Evolutionary conservation across 1,284 basidiomycete species (phyloP).

Genomic region (Pyrrhoderma lamaoense): DNA sequence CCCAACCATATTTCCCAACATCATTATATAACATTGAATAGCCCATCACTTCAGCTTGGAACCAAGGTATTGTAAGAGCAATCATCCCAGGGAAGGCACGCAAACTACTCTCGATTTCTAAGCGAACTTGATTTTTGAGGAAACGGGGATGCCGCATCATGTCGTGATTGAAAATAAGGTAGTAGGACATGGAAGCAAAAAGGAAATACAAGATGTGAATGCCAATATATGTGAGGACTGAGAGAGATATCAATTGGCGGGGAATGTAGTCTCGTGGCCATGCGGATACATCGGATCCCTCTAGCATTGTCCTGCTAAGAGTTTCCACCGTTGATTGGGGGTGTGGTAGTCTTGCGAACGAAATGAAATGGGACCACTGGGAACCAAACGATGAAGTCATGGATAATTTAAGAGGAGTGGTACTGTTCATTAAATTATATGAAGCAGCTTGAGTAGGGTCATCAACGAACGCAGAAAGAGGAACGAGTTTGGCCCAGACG

Average conservation of each 20-base stretch:
- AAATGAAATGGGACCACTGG: conserved; percentile 48
- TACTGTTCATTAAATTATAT: conserved; percentile 23
- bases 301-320: conserved; percentile 23
- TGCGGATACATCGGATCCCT: conserved; percentile 41
- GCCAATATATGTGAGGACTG: conserved; percentile 70
- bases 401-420: conserved; percentile 30
- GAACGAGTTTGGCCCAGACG: conserved; percentile 69
- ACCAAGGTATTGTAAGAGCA: conserved; percentile 87
- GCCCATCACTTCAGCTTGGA: conserved; percentile 88
- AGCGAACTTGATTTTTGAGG: conserved; percentile 77
- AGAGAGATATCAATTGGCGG: conserved; percentile 75
- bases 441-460: conserved; percentile 25
- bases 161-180: conserved; percentile 88
- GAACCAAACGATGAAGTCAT: conserved; percentile 35
- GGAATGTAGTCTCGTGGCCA: conserved; percentile 77
- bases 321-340: conserved; percentile 39
- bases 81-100: conserved; percentile 78
- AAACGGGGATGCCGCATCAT: conserved; percentile 96
- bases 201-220: conserved; percentile 81
- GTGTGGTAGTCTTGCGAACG: conserved; percentile 42
- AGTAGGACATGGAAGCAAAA: conserved; percentile 81
- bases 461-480: conserved; percentile 48
- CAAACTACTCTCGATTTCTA: conserved; percentile 78
- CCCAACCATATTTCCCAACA: conserved; percentile 64
- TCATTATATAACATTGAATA: conserved; percentile 76